Conservation (phyloP, 495 filamentous ascomycete genomes). For the Pyrenula massariospora region DNA sequence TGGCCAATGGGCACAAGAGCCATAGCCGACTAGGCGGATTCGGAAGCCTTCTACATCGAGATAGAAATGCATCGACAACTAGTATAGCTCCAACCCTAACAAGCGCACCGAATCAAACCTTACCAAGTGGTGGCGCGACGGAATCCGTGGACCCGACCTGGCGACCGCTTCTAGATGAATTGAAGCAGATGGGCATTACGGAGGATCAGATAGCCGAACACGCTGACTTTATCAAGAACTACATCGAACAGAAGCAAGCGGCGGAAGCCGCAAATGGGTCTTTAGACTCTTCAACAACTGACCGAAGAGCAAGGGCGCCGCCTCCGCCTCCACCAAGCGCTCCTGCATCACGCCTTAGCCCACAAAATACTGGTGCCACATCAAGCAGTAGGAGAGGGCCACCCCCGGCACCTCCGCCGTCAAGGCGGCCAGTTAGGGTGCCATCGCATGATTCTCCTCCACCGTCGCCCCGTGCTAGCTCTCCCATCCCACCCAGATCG, state of each 20-base stretch:
- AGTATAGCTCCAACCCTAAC: slow-evolving; percentile 38
- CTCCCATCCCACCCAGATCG: slow-evolving; percentile 10
- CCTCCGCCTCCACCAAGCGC: slow-evolving; percentile 48
- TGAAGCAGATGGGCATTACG: slow-evolving; percentile 77
- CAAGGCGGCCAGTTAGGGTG: slow-evolving; percentile 43
- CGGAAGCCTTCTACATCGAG: slow-evolving; percentile 61
- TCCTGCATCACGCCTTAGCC: slow-evolving; percentile 46
- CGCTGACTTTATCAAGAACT: slow-evolving; percentile 88
- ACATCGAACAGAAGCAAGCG: slow-evolving; percentile 70
- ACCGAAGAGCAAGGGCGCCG: slow-evolving; percentile 38
- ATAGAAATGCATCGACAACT: slow-evolving; percentile 43
- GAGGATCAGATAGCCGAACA: slow-evolving; percentile 88
- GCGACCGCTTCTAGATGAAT: slow-evolving; percentile 72
- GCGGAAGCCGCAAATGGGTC: slow-evolving; percentile 15
- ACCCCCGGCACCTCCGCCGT: slow-evolving; percentile 76
- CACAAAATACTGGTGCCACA: slow-evolving; percentile 55
- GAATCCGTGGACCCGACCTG: slow-evolving; percentile 76
- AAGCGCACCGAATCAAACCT: slow-evolving; percentile 31
- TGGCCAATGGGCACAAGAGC: slow-evolving; percentile 33
- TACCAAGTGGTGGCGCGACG: slow-evolving; percentile 20
- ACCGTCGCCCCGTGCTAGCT: slow-evolving; percentile 17
- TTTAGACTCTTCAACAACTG: slow-evolving; percentile 8
- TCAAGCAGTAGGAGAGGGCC: slow-evolving; percentile 52
- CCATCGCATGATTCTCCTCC: slow-evolving; percentile 36
- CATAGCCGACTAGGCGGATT: slow-evolving; percentile 42